A percentile compares a stretch with the other conserved stretches of the same genome.
Conservation (phyloP, 768 basidiomycete species). For the Collybia sp. region DNA sequence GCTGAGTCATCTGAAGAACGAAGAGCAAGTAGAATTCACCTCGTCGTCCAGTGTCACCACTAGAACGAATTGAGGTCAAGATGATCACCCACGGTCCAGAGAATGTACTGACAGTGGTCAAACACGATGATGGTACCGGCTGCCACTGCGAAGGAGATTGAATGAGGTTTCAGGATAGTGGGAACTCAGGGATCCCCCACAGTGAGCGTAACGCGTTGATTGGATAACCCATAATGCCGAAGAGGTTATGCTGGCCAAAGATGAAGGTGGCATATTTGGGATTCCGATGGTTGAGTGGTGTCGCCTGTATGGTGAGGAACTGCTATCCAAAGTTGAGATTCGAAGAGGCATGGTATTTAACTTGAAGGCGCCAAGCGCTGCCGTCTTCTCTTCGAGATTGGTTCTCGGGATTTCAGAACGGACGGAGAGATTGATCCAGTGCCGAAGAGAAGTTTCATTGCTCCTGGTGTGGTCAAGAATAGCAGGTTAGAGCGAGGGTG, state of each 20-base stretch:
- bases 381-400: too few relatives aligned
- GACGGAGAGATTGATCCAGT: too few relatives aligned
- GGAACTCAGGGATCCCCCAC: slow-evolving; percentile 20
- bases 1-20: slow-evolving; percentile 1
- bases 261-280: background rate
- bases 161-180: slow-evolving; percentile 1
- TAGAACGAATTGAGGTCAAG: background rate
- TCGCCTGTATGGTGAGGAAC: too few relatives aligned
- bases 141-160: slow-evolving; percentile 36
- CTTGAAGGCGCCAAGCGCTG: too few relatives aligned
- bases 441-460: too few relatives aligned
- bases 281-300: too few relatives aligned
- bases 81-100: slow-evolving; percentile 16
- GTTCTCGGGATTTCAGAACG: too few relatives aligned
- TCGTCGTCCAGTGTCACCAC: slow-evolving; percentile 39
- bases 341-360: too few relatives aligned
- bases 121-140: slow-evolving; percentile 47
- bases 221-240: slow-evolving; percentile 31
- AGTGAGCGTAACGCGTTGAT: slow-evolving; percentile 36
- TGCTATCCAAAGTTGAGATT: too few relatives aligned
- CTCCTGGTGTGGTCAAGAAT: too few relatives aligned
- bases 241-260: slow-evolving; percentile 5
- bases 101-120: slow-evolving; percentile 41
- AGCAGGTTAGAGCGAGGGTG: too few relatives aligned
- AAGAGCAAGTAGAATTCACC: slow-evolving; percentile 23